Conservation (phyloP, 176 grass and related monocot species). For the Ananas comosus region DNA sequence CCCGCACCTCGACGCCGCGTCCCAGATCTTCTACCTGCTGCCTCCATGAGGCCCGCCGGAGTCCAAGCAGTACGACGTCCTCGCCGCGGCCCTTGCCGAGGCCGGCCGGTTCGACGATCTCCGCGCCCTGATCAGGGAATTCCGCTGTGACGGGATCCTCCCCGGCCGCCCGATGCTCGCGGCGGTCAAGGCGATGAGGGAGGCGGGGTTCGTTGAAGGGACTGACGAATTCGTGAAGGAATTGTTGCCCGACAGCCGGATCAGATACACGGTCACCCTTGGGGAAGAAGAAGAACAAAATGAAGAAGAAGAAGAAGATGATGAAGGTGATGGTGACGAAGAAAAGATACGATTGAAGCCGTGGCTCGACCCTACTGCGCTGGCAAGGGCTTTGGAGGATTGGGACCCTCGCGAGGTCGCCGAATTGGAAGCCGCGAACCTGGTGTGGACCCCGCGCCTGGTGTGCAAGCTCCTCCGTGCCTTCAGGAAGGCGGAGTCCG, state of each 20-base stretch:
- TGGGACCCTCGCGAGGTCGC: conserved; percentile 58
- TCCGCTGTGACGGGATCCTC: conserved; percentile 62
- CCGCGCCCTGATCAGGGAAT: conserved; percentile 45
- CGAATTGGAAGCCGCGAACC: conserved; percentile 45
- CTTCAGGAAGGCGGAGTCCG: conserved; percentile 64
- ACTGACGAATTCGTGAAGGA: conserved; percentile 55
- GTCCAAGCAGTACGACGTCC: conserved; percentile 71
- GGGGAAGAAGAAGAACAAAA: conserved; percentile 39
- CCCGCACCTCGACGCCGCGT: conserved; percentile 38
- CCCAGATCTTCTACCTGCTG: conserved; percentile 55
- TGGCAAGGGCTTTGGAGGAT: conserved; percentile 60
- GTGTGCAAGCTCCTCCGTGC: conserved; percentile 78
- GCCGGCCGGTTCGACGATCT: conserved; percentile 51
- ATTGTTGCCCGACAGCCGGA: conserved; percentile 43
- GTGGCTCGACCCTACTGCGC: conserved; percentile 63
- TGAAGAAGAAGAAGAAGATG: conserved; percentile 14
- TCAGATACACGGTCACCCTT: conserved; percentile 35
- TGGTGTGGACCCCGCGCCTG: conserved; percentile 70
- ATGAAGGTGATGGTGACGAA: not conserved
- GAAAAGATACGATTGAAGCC: conserved; percentile 43
- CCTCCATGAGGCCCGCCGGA: conserved; percentile 49
- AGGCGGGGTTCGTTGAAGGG: conserved; percentile 39
- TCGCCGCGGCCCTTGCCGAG: conserved; percentile 54
- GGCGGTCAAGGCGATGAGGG: conserved; percentile 47
- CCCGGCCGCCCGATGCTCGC: conserved; percentile 41